Base-by-base conservation (phyloP, 2,329 filamentous ascomycete species). In the Penicillium capsulatum region DNA sequence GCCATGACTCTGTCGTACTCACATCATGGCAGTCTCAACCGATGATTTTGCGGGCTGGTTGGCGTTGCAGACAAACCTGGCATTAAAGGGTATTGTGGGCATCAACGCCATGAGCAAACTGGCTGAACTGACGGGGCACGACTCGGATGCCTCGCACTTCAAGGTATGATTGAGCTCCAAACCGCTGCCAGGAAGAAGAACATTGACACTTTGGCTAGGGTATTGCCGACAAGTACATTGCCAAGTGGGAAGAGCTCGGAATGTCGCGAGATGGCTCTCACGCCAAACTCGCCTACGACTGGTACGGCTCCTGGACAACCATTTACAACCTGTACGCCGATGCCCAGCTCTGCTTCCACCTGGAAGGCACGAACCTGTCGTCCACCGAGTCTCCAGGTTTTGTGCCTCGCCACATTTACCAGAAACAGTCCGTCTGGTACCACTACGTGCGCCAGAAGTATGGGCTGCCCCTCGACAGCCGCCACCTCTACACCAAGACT, bases 311-410 rank as follows among this genome's bases (percentile, higher is more conserved):
- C 35, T 90, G 85, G 84, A 88, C 85, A 5, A 88, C 84, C 0
- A 74, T 94, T 24, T 94, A 94, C 71, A 91, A 89, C 58, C 74
- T 94, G 17, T 94, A 87, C 66, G 80, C 83, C 10, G 87, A 94
- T 66, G 79, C 79, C 17, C 72, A 91, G 15, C 77, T 92, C 22
- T 92, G 86, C 67, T 92, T 92, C 71, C 85, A 90, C 55, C 72
- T 79, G 17, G 70, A 72, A 17, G 66, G 67, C 40, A 70, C 71
- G 3, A 59, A 67, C 24, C 30, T 44, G 31, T 42, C 48, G 13
- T 40, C 44, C 3, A 39, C 30, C 13, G 45, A 56, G 40, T 63
- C 67, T 50, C 36, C 67, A 64, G 64, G 69, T 29, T 88, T 92
- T 63, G 82, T 94, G 34, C 83, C 86, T 1, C 76, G 83, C 48